Conservation (phyloP, 2,329 filamentous ascomycete species). For the Xenoacremonium recifei region DNA sequence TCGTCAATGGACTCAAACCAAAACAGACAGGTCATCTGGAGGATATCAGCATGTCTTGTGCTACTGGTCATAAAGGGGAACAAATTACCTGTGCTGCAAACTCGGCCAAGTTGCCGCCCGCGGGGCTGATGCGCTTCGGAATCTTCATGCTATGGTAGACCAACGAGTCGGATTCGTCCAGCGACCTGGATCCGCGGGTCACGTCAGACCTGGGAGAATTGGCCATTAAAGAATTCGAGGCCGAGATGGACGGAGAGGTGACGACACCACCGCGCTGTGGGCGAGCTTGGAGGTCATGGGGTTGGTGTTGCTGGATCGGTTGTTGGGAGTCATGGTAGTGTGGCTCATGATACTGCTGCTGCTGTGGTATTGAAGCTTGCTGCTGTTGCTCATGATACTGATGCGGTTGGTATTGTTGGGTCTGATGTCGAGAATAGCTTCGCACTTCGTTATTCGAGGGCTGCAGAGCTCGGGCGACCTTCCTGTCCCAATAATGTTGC, state of each 20-base stretch:
- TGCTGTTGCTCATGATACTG: conserved; percentile 8
- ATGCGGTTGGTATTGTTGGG: conserved; percentile 22
- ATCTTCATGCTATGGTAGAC: conserved; percentile 65
- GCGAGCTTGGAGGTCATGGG: too few species aligned
- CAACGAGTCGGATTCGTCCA: conserved; percentile 46
- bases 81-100: conserved; percentile 78
- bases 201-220: conserved; percentile 29
- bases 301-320: too few species aligned
- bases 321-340: too few species aligned
- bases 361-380: too few species aligned
- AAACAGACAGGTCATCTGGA: conserved; percentile 89
- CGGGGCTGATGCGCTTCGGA: conserved; percentile 71
- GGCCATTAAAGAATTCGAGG: conserved; percentile 26
- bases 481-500: too few species aligned
- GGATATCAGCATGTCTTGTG: background rate
- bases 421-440: conserved; percentile 31
- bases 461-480: too few species aligned
- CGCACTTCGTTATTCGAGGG: too few species aligned
- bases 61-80: background rate
- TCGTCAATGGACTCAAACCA: conserved; percentile 93
- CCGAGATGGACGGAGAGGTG: conserved; percentile 41
- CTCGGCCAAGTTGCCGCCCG: conserved; percentile 74
- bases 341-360: too few species aligned
- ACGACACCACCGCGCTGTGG: too few species aligned
- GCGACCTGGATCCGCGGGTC: conserved; percentile 33